These are phyloP conservation scores for Ustulina deusta DNA, from an alignment of 2,329 filamentous ascomycete species.

Conservation along the genomic window DNA sequence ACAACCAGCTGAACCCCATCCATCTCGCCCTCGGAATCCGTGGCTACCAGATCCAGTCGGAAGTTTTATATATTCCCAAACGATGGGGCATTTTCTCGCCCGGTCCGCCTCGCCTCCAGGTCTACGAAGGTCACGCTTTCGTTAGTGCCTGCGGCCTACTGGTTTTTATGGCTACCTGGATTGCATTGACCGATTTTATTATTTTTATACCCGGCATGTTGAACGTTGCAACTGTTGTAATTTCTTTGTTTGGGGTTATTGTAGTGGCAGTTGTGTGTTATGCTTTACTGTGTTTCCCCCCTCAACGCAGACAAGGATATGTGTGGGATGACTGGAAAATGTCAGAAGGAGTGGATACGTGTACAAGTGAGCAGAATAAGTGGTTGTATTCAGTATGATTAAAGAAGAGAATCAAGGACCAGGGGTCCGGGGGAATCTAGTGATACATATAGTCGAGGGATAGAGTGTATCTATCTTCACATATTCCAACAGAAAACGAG, in stretches of 20 bases:
- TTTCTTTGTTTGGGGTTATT: constrained; percentile 12
- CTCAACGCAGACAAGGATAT: constrained; percentile 26
- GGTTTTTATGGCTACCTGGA: no score
- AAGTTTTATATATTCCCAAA: constrained; percentile 44
- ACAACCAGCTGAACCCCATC: constrained; percentile 41
- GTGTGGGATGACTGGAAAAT: constrained; percentile 24
- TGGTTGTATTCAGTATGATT: no score
- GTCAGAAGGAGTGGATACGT: no score
- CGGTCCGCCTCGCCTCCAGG: constrained; percentile 41
- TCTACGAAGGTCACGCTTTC: constrained; percentile 34
- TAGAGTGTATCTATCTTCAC: no score
- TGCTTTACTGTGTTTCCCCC: constrained; percentile 18
- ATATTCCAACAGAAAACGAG: no score
- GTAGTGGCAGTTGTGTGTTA: constrained; percentile 22
- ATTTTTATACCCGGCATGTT: constrained; percentile 17
- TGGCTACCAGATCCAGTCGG: constrained; percentile 45
- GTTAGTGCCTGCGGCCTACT: constrained; percentile 5
- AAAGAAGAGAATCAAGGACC: no score
- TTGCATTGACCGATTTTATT: no score
- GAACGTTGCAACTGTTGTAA: no score
- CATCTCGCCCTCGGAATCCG: constrained; percentile 41
- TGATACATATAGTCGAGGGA: no score
- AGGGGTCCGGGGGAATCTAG: no score
- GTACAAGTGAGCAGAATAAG: no score
- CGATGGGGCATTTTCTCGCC: constrained; percentile 42